Evolutionary conservation across 2,329 filamentous ascomycete species (phyloP).

Genomic region (Diaporthe destruens): DNA sequence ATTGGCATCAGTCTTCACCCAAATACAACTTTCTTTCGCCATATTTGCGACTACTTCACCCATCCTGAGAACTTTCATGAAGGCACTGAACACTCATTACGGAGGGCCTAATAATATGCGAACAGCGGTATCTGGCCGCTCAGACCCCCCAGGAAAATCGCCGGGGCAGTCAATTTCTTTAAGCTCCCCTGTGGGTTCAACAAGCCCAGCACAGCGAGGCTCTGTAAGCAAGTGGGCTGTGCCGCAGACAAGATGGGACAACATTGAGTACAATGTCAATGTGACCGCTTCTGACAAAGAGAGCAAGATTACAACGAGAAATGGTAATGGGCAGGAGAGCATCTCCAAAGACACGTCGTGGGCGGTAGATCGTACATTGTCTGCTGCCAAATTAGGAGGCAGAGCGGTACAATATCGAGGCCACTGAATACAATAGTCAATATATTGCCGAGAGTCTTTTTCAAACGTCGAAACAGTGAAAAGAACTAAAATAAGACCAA

Average conservation of each 20-base stretch:
- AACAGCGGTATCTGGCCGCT: neutral
- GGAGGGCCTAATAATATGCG: conserved; percentile 43
- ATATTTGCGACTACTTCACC: conserved; percentile 57
- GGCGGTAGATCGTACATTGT: conserved; percentile 11
- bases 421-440: too few relatives aligned
- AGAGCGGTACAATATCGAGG: neutral
- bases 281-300: conserved; percentile 1
- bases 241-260: conserved; percentile 34
- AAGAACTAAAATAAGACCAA: neutral
- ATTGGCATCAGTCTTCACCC: conserved; percentile 52
- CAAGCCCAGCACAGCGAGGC: neutral
- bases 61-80: conserved; percentile 59
- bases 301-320: conserved; percentile 6
- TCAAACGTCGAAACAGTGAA: neutral
- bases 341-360: conserved; percentile 39
- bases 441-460: too few relatives aligned
- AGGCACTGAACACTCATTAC: conserved; percentile 51
- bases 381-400: neutral
- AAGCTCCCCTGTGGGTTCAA: neutral
- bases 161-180: neutral
- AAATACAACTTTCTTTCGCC: conserved; percentile 56
- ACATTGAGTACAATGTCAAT: conserved; percentile 31
- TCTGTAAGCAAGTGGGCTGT: neutral
- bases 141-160: neutral
- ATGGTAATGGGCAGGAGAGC: conserved; percentile 25